These are phyloP conservation scores for Arthrobotrys entomopaga DNA, from an alignment of 2,329 filamentous ascomycete species.

Conservation along the genomic window DNA sequence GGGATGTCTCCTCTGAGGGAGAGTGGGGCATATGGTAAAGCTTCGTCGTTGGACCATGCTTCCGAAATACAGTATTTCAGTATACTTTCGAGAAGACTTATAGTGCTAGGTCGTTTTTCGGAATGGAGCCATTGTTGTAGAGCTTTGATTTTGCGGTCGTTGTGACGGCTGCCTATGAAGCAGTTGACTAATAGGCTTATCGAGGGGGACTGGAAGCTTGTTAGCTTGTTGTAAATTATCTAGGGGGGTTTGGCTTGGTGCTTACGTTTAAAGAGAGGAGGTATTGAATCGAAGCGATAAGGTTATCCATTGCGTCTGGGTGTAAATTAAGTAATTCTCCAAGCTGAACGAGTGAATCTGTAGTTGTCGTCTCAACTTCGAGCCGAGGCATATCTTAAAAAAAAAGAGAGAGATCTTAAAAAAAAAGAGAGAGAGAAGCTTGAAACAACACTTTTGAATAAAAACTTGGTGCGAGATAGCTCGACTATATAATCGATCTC, in stretches of 20 bases:
- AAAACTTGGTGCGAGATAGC: not conserved
- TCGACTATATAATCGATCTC: no score
- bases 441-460: not conserved
- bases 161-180: conserved; percentile 8
- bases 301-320: conserved; percentile 44
- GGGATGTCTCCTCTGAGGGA: conserved; percentile 45
- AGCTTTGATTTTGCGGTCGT: not conserved
- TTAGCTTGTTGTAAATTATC: no score
- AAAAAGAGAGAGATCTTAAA: not conserved
- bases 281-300: conserved; percentile 31
- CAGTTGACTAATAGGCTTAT: conserved; percentile 33
- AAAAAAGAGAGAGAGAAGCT: no score
- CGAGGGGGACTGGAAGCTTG: conserved; percentile 13
- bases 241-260: not conserved
- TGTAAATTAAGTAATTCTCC: conserved; percentile 28
- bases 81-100: conserved; percentile 37
- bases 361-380: conserved; percentile 32
- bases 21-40: conserved; percentile 29
- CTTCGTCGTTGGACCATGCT: conserved; percentile 29
- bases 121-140: conserved; percentile 28
- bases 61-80: conserved; percentile 42
- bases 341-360: conserved; percentile 31
- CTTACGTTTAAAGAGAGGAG: conserved; percentile 48
- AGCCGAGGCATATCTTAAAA: not conserved
- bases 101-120: conserved; percentile 7